phyloP scores from a whole-genome alignment of 495 filamentous ascomycete species.

The Copromyces sp. region DNA sequence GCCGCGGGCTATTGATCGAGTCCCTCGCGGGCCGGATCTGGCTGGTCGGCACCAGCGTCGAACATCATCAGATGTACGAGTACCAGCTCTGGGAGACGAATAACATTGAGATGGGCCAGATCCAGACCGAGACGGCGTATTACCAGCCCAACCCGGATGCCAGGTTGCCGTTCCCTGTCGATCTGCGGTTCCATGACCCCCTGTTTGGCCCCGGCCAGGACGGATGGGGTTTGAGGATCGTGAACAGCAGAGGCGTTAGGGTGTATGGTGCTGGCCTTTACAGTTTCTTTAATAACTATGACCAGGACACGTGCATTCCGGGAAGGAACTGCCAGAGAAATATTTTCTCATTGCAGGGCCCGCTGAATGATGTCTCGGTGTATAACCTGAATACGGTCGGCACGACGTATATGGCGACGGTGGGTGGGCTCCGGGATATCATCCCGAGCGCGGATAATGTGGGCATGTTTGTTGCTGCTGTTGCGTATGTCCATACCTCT shows the following conservation, averaged over 20 bases:
- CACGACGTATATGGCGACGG: constrained; percentile 30
- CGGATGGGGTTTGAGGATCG: constrained; percentile 45
- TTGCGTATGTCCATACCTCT: constrained; percentile 10
- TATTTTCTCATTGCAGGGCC: constrained; percentile 42
- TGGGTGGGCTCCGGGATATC: constrained; percentile 35
- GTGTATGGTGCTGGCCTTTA: constrained; percentile 61
- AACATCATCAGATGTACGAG: constrained; percentile 70
- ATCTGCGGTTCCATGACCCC: constrained; percentile 57
- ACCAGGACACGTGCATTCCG: constrained; percentile 21
- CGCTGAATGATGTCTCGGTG: constrained; percentile 26
- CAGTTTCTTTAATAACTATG: constrained; percentile 49
- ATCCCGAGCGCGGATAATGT: constrained; percentile 44
- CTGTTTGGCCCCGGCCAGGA: constrained; percentile 44
- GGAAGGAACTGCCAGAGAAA: constrained; percentile 48
- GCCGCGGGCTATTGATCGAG: constrained; percentile 56
- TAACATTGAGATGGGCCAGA: constrained; percentile 57
- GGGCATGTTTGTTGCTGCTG: constrained; percentile 15
- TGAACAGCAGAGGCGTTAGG: constrained; percentile 42
- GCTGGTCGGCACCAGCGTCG: constrained; percentile 44
- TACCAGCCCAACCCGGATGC: constrained; percentile 62
- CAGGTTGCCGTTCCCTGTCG: constrained; percentile 50
- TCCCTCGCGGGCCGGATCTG: constrained; percentile 44
- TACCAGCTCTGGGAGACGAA: constrained; percentile 61
- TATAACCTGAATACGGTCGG: constrained; percentile 46
- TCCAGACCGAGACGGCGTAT: constrained; percentile 74